These are phyloP conservation scores for Paraconiothyrium brasiliense DNA, from an alignment of 2,329 filamentous ascomycete genomes.

Conservation along the genomic window DNA sequence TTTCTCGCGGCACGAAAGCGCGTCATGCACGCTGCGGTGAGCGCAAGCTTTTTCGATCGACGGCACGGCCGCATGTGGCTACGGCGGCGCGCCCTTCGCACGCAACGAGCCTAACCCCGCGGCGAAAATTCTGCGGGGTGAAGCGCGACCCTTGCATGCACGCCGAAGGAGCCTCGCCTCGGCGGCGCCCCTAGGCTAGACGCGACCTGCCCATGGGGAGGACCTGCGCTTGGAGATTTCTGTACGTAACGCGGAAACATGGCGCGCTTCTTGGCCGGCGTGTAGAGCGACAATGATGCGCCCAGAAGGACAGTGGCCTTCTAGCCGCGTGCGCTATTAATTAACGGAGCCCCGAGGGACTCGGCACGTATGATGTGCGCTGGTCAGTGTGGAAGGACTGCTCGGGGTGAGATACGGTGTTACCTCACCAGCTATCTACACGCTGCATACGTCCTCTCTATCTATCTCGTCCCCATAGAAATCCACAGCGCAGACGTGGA, in stretches of 20 bases:
- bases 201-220: background rate
- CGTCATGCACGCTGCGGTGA: background rate
- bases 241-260: slow-evolving; percentile 7
- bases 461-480: too few species aligned
- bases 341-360: too few species aligned
- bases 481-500: too few species aligned
- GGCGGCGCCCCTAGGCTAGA: background rate
- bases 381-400: too few species aligned
- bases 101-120: background rate
- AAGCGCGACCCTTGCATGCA: background rate
- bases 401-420: too few species aligned
- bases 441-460: background rate
- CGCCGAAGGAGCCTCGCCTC: background rate
- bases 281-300: background rate
- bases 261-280: background rate
- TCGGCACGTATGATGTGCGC: too few species aligned
- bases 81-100: background rate
- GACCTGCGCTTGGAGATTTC: background rate
- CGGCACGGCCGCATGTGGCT: background rate
- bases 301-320: background rate
- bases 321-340: background rate
- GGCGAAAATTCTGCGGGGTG: slow-evolving; percentile 6
- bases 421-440: background rate
- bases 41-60: background rate
- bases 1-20: background rate